phyloP scores from a whole-genome alignment of 805 yeast species.

The Sungouiozyma intestinalis region DNA sequence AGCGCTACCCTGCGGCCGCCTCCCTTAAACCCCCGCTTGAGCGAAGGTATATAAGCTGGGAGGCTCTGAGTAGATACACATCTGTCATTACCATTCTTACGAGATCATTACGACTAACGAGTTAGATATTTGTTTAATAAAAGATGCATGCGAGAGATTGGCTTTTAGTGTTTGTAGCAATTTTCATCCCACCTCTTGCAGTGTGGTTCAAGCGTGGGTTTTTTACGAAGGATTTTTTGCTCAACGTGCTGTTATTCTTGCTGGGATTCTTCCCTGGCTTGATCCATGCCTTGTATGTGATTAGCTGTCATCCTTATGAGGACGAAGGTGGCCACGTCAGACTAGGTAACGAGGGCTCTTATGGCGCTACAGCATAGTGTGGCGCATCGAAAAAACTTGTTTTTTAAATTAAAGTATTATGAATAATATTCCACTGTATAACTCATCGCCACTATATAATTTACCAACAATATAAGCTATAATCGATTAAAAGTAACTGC shows the following conservation, averaged over 20 bases:
- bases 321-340: slow-evolving; percentile 8
- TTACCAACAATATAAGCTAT: no score
- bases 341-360: slow-evolving; percentile 2
- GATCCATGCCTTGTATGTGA: slow-evolving; percentile 58
- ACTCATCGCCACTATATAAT: no score
- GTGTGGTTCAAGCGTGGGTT: slow-evolving; percentile 60
- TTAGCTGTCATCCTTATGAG: slow-evolving; percentile 37
- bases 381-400: neutral
- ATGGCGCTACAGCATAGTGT: neutral
- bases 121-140: neutral
- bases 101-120: neutral
- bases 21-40: no score
- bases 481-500: no score
- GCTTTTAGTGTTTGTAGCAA: slow-evolving; percentile 57
- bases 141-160: slow-evolving; percentile 35
- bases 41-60: no score
- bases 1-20: no score
- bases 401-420: neutral
- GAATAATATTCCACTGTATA: neutral
- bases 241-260: slow-evolving; percentile 49
- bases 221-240: slow-evolving; percentile 29
- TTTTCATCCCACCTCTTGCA: slow-evolving; percentile 64
- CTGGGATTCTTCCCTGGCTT: slow-evolving; percentile 64
- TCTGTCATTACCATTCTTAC: neutral
- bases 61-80: no score